Percentiles rank a stretch among this genome's conserved stretches.
Evolutionary conservation across 805 yeast species (phyloP).

Genomic region (Saccharomycopsis amapae): DNA sequence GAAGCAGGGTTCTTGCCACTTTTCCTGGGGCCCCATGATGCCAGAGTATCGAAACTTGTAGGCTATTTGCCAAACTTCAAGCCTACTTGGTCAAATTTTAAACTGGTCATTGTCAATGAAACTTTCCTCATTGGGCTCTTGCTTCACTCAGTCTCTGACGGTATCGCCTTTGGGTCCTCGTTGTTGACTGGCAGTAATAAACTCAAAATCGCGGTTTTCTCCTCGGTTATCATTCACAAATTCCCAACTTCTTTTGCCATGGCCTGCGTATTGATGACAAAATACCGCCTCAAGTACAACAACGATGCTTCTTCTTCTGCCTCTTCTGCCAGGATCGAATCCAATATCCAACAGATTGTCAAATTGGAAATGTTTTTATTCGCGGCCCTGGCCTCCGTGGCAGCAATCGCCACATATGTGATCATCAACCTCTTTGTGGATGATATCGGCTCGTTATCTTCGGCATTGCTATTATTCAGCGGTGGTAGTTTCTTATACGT

Average conservation of each 20-base stretch:
- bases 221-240: conserved; percentile 63
- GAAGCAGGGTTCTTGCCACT: no score
- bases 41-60: no score
- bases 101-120: conserved; percentile 30
- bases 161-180: conserved; percentile 63
- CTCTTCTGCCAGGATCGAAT: background rate
- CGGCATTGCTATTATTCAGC: conserved; percentile 51
- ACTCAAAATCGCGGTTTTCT: conserved; percentile 40
- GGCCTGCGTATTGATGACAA: conserved; percentile 40
- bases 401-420: conserved; percentile 46
- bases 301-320: background rate
- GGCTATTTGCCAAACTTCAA: conserved; percentile 6
- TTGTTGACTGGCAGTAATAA: conserved; percentile 33
- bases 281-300: conserved; percentile 2
- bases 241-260: conserved; percentile 71
- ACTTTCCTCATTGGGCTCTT: conserved; percentile 55
- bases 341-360: conserved; percentile 30
- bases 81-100: conserved; percentile 24
- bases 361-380: conserved; percentile 45
- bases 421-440: conserved; percentile 26
- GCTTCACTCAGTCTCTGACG: conserved; percentile 66
- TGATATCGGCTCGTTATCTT: conserved; percentile 32
- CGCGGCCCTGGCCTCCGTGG: conserved; percentile 53
- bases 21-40: no score
- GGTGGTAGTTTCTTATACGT: conserved; percentile 72